Conservation (phyloP, 192 early-diverging fungal genomes). For the Mortierella claussenii region DNA sequence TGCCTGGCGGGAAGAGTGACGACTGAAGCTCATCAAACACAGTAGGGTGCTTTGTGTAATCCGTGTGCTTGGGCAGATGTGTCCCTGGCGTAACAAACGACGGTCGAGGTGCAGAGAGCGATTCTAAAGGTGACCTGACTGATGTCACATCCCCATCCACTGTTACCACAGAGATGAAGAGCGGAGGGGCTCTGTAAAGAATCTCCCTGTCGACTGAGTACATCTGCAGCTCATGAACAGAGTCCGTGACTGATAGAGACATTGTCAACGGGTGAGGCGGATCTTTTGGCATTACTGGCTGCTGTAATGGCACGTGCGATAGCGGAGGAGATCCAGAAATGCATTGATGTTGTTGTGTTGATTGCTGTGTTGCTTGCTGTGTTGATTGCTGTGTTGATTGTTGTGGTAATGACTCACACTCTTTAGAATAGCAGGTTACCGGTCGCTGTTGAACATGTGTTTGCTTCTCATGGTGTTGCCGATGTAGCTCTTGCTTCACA, state of each 20-base stretch:
- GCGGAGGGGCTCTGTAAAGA: conserved; percentile 34
- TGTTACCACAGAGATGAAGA: neutral
- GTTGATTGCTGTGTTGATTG: neutral
- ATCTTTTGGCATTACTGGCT: too few relatives aligned
- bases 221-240: neutral
- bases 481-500: conserved; percentile 39
- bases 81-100: conserved; percentile 25
- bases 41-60: conserved; percentile 40
- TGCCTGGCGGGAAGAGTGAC: conserved; percentile 48
- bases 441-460: too few relatives aligned
- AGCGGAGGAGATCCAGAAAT: neutral
- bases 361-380: neutral
- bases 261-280: conserved; percentile 13
- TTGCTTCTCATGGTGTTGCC: conserved; percentile 23
- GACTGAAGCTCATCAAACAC: conserved; percentile 51
- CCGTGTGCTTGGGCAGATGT: conserved; percentile 27
- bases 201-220: conserved; percentile 26
- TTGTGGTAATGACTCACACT: too few relatives aligned
- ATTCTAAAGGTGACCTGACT: conserved; percentile 7
- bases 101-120: conserved; percentile 7
- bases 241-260: neutral
- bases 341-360: neutral
- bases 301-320: neutral
- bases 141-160: neutral
- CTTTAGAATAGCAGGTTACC: too few relatives aligned